Conservation (phyloP, 768 basidiomycete genomes). For the Russula dissimulans region DNA sequence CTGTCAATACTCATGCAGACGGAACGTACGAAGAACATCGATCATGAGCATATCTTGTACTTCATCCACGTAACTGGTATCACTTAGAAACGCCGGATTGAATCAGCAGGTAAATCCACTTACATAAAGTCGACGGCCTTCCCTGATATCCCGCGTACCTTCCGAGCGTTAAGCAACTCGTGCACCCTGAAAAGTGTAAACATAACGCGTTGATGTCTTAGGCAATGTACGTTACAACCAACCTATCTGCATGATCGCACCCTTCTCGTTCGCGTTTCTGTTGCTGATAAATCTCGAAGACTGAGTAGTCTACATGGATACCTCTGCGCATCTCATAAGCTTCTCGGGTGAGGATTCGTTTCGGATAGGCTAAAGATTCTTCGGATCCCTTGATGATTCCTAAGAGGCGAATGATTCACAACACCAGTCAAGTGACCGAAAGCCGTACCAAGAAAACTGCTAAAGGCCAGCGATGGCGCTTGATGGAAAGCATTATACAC, state of each 20-base stretch:
- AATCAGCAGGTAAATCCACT: conserved; percentile 13
- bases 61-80: conserved; percentile 60
- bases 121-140: conserved; percentile 48
- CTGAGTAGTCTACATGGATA: conserved; percentile 1
- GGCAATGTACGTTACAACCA: background rate
- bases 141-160: conserved; percentile 28
- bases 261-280: conserved; percentile 36
- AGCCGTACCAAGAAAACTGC: conserved; percentile 48
- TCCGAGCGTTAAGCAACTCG: conserved; percentile 33
- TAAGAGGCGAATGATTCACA: background rate
- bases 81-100: background rate
- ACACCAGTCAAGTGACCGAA: no score
- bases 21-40: conserved; percentile 44
- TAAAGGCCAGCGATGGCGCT: conserved; percentile 58
- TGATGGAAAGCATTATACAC: background rate
- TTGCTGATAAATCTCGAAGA: conserved; percentile 45
- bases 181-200: conserved; percentile 37
- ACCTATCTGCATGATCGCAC: conserved; percentile 56
- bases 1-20: no score
- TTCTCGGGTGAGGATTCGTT: conserved; percentile 5
- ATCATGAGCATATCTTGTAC: conserved; percentile 64
- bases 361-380: conserved; percentile 27
- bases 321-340: background rate
- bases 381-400: conserved; percentile 69
- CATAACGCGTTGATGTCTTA: background rate